Base-by-base conservation (phyloP, 2,329 filamentous ascomycete species). In the Thelonectria blattea region DNA sequence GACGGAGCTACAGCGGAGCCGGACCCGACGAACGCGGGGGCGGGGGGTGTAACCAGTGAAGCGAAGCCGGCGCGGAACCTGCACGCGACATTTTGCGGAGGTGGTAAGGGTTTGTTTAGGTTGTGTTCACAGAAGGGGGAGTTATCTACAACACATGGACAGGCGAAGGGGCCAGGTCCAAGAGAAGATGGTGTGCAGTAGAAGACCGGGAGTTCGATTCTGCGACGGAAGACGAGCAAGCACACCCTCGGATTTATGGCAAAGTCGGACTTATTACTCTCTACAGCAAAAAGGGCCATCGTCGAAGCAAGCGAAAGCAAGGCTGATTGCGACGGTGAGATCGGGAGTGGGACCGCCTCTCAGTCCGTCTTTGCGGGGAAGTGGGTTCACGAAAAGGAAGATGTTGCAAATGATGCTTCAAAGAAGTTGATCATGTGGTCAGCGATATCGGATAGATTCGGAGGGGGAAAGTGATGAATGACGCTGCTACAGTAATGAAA, bases 371-470 rank as follows among this genome's bases (percentile, higher is more conserved):
- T 52, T 60, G 58, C 58, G 58, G 58, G 58, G 52, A 56, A 56
- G 58, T 41, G 43, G 52, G 43, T 51, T 42, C 48, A 37, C 43
- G 15, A 14, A 41, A n/a, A 24, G 20, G 43, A n/a, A 34, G 27
- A 4, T 18, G 43, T 48, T 45, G n/a, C 43, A 11, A 46, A 48
- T 30, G 42, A 51, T 24, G 47, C 39, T 47, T 60, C 54, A 20
- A 56, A 39, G 34, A 45, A 47, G 18, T 56, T 9, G 52, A 52
- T 60, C 58, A 60, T 60, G 58, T 56, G 58, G 30, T 14, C 42
- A 52, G 48, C 58, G 52, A 42, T 42, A 60, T 60, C 58, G 58
- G 58, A 60, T 45, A 30, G 48, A 60, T n/a, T 56, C 58, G 58
- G 58, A 42, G 32, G 7, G 30, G 50, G 30, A 42, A 6, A 22